These are phyloP conservation scores for Candida silvatica DNA, from an alignment of 805 yeast genomes.

Conservation along the genomic window DNA sequence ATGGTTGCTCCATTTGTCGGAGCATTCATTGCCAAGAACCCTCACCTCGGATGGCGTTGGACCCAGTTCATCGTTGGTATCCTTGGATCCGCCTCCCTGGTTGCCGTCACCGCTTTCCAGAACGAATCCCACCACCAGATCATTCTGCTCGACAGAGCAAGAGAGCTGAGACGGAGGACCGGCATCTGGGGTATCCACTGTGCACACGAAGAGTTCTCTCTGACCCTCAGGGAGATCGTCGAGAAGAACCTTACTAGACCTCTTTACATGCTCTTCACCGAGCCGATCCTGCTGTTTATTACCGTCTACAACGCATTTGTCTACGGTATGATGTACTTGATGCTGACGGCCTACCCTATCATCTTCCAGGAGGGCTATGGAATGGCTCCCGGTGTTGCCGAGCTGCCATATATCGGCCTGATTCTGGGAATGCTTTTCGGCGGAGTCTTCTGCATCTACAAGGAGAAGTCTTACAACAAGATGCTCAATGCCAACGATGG, in stretches of 20 bases:
- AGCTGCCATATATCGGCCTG: constrained; percentile 74
- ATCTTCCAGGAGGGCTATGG: constrained; percentile 57
- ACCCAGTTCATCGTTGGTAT: constrained; percentile 64
- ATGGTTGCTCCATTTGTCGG: constrained; percentile 76
- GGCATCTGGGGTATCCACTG: constrained; percentile 82
- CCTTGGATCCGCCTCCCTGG: constrained; percentile 32
- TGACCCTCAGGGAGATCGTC: constrained; percentile 49
- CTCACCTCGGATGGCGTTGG: constrained; percentile 77
- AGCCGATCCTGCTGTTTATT: constrained; percentile 64
- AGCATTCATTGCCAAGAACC: constrained; percentile 49
- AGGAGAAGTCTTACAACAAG: constrained; percentile 44
- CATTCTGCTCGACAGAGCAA: constrained; percentile 56
- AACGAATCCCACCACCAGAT: constrained; percentile 71
- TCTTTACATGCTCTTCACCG: constrained; percentile 51
- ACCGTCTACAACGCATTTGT: constrained; percentile 70
- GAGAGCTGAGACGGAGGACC: constrained; percentile 51
- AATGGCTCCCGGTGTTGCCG: constrained; percentile 55
- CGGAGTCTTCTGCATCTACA: constrained; percentile 39
- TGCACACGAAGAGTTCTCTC: constrained; percentile 56
- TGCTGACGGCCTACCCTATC: constrained; percentile 69
- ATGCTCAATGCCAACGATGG: constrained; percentile 45
- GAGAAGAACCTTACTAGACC: constrained; percentile 57
- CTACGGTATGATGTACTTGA: constrained; percentile 69
- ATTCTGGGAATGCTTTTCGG: constrained; percentile 62
- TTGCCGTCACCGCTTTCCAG: constrained; percentile 33